phyloP scores from a whole-genome alignment of 192 early-diverging fungal species.

The Obelidium mucronatum region DNA sequence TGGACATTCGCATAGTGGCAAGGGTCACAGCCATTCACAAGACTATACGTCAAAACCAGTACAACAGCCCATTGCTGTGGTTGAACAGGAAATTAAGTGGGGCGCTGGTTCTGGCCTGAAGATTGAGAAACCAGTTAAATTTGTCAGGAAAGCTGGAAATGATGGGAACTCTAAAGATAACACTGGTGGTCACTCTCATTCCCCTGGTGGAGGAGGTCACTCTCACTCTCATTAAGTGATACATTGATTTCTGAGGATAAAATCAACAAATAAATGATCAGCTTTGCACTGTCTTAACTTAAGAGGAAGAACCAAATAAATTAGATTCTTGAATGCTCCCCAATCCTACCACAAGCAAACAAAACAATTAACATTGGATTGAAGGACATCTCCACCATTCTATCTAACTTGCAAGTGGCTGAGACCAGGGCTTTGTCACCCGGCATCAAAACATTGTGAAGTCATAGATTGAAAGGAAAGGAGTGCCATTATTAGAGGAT shows the following conservation, averaged over 20 bases:
- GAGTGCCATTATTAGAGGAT: too few relatives aligned
- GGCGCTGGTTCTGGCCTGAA: slow-evolving; percentile 14
- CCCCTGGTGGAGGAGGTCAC: slow-evolving; percentile 12
- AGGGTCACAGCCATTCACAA: slow-evolving; percentile 15
- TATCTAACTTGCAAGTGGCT: too few relatives aligned
- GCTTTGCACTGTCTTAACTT: too few relatives aligned
- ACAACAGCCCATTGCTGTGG: slow-evolving; percentile 7
- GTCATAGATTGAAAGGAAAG: too few relatives aligned
- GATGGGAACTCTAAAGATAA: background rate
- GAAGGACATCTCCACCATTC: too few relatives aligned
- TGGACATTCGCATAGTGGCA: slow-evolving; percentile 2
- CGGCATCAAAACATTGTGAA: too few relatives aligned
- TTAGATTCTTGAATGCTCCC: too few relatives aligned
- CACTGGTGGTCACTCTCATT: slow-evolving; percentile 11
- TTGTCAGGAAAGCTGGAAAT: slow-evolving; percentile 17
- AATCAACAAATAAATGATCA: background rate
- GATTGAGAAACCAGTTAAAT: slow-evolving; percentile 22
- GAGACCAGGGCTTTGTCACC: too few relatives aligned
- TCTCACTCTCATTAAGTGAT: background rate
- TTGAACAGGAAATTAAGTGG: background rate
- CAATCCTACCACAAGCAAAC: too few relatives aligned
- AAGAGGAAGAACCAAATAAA: too few relatives aligned
- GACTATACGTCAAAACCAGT: too few relatives aligned
- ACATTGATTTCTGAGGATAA: slow-evolving; percentile 3
- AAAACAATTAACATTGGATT: too few relatives aligned